These are phyloP conservation scores for Pichia kluyveri DNA, from an alignment of 805 yeast species.

Conservation along the genomic window DNA sequence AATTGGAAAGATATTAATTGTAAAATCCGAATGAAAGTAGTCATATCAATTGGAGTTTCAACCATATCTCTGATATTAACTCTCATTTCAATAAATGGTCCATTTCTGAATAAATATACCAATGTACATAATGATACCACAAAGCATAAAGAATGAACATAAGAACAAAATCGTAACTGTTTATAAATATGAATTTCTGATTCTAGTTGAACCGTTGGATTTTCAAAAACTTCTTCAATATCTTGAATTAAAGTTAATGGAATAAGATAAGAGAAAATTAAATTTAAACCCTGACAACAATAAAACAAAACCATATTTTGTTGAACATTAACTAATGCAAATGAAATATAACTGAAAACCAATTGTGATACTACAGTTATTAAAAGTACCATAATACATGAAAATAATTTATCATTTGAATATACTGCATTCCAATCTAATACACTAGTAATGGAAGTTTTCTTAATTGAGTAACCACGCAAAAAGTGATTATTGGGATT, in stretches of 20 bases:
- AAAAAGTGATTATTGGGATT: background rate
- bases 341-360: constrained; percentile 20
- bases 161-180: constrained; percentile 13
- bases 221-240: constrained; percentile 16
- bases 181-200: constrained; percentile 18
- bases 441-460: constrained; percentile 8
- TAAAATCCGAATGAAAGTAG: constrained; percentile 8
- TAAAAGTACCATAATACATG: constrained; percentile 14
- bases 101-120: constrained; percentile 9
- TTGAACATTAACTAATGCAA: constrained; percentile 20
- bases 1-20: constrained; percentile 19
- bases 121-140: constrained; percentile 18
- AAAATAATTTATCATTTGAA: constrained; percentile 14
- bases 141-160: constrained; percentile 15
- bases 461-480: background rate
- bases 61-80: background rate
- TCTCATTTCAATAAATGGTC: constrained; percentile 5
- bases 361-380: constrained; percentile 20
- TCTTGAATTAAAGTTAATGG: constrained; percentile 17
- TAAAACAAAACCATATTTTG: constrained; percentile 17
- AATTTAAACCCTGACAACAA: constrained; percentile 17
- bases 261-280: constrained; percentile 19
- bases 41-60: constrained; percentile 5
- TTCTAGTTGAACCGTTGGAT: constrained; percentile 18
- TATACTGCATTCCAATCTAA: constrained; percentile 20